Evolutionary conservation across 345 rosid genomes (phyloP), one percentile per base, ranked within the genome.

Genomic region (Viola odorata): DNA sequence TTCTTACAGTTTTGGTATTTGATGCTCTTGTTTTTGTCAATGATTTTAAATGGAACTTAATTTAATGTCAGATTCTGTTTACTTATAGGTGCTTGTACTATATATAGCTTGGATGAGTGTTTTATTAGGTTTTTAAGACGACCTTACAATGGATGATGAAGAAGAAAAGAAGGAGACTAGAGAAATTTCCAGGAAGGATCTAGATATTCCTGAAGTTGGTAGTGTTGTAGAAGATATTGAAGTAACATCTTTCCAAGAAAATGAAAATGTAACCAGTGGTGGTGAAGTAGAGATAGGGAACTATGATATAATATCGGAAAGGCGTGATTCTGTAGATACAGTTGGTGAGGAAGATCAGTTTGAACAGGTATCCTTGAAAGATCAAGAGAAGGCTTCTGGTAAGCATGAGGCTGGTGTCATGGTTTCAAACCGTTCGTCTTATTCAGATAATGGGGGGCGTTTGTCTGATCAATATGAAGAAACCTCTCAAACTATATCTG

Each of bases 331-430:
- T 63, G 63, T 57, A 44, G 61, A 67, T 64, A 57, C 73, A 50
- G 73, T 61, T 45, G 79, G 59, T 54, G 87, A 82, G 12, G 96
- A 86, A 58, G 89, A 71, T 16, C 85, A 85, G 65, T 90, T 94
- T 75, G 99, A 91, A 74, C 95, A 78, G 60, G 92, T 94, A 17
- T 86, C 88, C 66, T 77, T 85, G 55, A 81, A 74, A 73, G 91
- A 85, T 75, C 95, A 88, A 70, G 83, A 78, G 8, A 81, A 70
- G 72, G 60, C 65, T 65, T 66, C 50, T 39, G 65, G 61, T 53
- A 84, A 72, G 57, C 58, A 62, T 62, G 77, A 55, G 4, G 70
- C 53, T 64, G 73, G 65, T 6, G 55, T 45, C 12, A 57, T 62
- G 53, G 80, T 73, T 57, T 75, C 77, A 52, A 81, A 72, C 67